phyloP scores from a whole-genome alignment of 192 early-diverging fungal genomes.

The Lobulomyces angularis region DNA sequence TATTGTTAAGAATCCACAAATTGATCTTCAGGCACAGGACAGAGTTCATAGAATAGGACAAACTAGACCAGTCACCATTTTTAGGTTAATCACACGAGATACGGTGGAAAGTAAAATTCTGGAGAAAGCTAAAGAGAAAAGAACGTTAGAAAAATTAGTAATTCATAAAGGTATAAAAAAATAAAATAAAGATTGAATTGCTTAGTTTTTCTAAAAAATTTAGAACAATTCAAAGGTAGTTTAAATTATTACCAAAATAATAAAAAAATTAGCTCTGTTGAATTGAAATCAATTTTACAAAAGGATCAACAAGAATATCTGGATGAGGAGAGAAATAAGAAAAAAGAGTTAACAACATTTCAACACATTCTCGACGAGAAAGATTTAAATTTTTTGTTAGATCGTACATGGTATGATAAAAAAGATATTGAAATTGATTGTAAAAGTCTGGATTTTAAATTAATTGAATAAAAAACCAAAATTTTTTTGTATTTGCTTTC shows the following conservation, averaged over 20 bases:
- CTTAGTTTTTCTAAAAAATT: constrained; percentile 3
- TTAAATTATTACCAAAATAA: background rate
- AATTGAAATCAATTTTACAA: background rate
- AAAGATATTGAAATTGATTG: too few species aligned
- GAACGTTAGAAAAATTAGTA: constrained; percentile 86
- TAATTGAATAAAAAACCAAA: too few species aligned
- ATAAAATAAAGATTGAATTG: too few species aligned
- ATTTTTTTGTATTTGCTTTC: too few species aligned
- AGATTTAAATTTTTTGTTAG: too few species aligned
- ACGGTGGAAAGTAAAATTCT: constrained; percentile 78
- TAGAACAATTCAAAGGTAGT: constrained; percentile 58
- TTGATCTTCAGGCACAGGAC: constrained; percentile 88
- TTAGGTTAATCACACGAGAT: constrained; percentile 70
- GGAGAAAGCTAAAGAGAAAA: constrained; percentile 66
- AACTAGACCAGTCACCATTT: constrained; percentile 79
- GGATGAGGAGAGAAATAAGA: too few species aligned
- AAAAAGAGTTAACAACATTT: too few species aligned
- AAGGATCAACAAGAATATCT: constrained; percentile 11
- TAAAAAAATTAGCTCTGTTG: background rate
- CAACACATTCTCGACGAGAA: too few species aligned
- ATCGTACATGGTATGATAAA: too few species aligned
- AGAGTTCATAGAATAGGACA: constrained; percentile 96
- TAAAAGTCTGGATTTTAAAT: too few species aligned
- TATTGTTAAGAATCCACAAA: constrained; percentile 79
- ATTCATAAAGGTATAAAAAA: constrained; percentile 61